Percentiles rank a stretch among this genome's conserved stretches.
These are phyloP conservation scores for Cymbidium sinense DNA, from an alignment of 106 monocot genomes.

Conservation along the genomic window DNA sequence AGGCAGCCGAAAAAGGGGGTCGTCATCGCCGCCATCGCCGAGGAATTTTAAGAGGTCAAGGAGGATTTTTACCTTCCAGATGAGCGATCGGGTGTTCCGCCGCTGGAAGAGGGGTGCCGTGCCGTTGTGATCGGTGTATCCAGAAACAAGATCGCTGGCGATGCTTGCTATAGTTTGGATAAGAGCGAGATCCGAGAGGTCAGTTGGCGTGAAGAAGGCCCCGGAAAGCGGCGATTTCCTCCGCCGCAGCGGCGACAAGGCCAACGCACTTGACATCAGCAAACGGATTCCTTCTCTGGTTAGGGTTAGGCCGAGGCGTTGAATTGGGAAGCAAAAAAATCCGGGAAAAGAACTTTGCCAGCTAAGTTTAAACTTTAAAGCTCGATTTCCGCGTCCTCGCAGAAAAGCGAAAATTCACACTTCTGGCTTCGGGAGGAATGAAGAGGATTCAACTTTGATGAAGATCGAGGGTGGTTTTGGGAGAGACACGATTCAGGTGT, in stretches of 20 bases:
- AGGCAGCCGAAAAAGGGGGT: slow-evolving; percentile 3
- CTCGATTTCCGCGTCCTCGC: neutral
- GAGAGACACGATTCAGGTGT: neutral
- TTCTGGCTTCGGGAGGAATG: neutral
- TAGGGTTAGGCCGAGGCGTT: neutral
- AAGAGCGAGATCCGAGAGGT: slow-evolving; percentile 37
- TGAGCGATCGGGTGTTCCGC: slow-evolving; percentile 39
- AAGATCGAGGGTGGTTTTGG: neutral
- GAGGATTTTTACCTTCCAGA: slow-evolving; percentile 36
- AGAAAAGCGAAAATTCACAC: neutral
- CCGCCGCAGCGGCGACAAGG: slow-evolving; percentile 32
- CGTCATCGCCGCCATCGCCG: slow-evolving; percentile 4
- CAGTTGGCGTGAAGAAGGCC: slow-evolving; percentile 51
- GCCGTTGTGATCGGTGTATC: slow-evolving; percentile 2
- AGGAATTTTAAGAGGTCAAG: slow-evolving; percentile 47
- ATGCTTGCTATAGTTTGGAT: slow-evolving; percentile 29
- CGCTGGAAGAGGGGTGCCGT: slow-evolving; percentile 28
- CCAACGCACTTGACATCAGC: slow-evolving; percentile 22
- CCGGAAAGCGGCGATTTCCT: slow-evolving; percentile 45
- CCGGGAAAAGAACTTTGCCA: neutral
- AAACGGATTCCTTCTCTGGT: neutral
- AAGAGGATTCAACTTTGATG: neutral
- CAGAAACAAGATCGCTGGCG: slow-evolving; percentile 24
- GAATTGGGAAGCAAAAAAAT: slow-evolving; percentile 1
- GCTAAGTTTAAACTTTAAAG: neutral